These are phyloP conservation scores for Candida morakotiae DNA, from an alignment of 805 yeast genomes.

Conservation along the genomic window DNA sequence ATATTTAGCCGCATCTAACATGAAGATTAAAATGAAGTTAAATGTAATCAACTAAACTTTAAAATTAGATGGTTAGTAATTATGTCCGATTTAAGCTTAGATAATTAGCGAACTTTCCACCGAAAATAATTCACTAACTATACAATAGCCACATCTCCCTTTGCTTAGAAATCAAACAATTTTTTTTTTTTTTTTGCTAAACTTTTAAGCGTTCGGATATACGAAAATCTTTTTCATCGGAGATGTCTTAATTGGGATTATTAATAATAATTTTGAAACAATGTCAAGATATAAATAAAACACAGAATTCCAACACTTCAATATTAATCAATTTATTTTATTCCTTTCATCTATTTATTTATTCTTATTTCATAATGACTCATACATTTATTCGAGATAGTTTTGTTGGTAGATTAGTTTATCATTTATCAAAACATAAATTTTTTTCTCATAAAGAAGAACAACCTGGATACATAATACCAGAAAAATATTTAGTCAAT, in stretches of 20 bases:
- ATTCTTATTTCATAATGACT: neutral
- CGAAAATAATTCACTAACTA: no score
- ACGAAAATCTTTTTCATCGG: neutral
- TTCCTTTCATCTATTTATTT: neutral
- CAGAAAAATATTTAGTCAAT: slow-evolving; percentile 18
- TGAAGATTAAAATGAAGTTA: no score
- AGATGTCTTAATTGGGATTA: neutral
- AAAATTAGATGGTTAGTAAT: no score
- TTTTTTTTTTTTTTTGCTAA: no score
- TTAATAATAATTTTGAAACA: neutral
- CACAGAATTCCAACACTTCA: no score
- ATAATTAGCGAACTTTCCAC: no score
- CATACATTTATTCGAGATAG: slow-evolving; percentile 25
- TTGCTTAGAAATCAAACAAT: no score
- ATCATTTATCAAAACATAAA: slow-evolving; percentile 23
- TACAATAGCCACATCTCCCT: no score
- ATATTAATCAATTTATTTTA: neutral
- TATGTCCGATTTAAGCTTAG: no score
- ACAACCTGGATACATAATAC: slow-evolving; percentile 18
- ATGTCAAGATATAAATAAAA: neutral
- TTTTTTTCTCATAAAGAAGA: slow-evolving; percentile 23
- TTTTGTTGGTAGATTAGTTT: slow-evolving; percentile 23
- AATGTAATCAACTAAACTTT: no score
- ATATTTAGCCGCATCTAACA: no score
- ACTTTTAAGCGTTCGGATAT: neutral